phyloP scores from a whole-genome alignment of 2,329 filamentous ascomycete species.

The Gaeumannomyces sp. region DNA sequence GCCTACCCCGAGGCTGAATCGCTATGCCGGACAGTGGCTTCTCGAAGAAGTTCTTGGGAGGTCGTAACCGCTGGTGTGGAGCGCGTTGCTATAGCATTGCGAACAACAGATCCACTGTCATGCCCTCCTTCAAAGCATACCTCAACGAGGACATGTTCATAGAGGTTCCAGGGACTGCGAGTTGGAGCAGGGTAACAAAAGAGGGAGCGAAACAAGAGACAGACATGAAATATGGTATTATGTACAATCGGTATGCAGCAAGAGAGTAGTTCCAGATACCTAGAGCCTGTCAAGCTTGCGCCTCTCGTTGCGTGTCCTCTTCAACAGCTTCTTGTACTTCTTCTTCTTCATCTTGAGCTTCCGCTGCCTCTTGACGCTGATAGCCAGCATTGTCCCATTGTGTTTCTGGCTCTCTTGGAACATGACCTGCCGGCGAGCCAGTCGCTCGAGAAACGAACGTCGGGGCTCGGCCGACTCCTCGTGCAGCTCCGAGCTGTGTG shows the following conservation, averaged over 20 bases:
- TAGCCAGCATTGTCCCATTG: slow-evolving; percentile 60
- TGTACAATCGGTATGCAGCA: neutral
- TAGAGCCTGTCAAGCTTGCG: slow-evolving; percentile 54
- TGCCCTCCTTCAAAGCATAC: neutral
- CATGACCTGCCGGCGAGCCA: slow-evolving; percentile 57
- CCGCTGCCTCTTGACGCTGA: slow-evolving; percentile 86
- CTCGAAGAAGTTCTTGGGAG: neutral
- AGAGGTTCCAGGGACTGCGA: neutral
- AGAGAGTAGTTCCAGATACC: neutral
- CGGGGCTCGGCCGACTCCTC: slow-evolving; percentile 34
- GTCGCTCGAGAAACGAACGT: slow-evolving; percentile 62
- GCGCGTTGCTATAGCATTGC: neutral
- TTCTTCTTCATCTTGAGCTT: slow-evolving; percentile 99
- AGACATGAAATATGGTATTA: slow-evolving; percentile 2
- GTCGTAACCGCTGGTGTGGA: neutral
- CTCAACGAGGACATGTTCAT: neutral
- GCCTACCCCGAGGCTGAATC: neutral
- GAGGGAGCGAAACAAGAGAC: neutral
- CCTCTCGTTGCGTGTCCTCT: slow-evolving; percentile 79
- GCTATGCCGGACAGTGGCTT: neutral
- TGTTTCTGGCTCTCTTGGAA: slow-evolving; percentile 44
- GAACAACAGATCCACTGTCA: neutral
- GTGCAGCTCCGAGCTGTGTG: slow-evolving; percentile 53
- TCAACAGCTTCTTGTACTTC: slow-evolving; percentile 99
- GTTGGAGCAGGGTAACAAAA: neutral